These are phyloP conservation scores for Aspergillus taichungensis DNA, from an alignment of 495 filamentous ascomycete genomes.

Conservation along the genomic window DNA sequence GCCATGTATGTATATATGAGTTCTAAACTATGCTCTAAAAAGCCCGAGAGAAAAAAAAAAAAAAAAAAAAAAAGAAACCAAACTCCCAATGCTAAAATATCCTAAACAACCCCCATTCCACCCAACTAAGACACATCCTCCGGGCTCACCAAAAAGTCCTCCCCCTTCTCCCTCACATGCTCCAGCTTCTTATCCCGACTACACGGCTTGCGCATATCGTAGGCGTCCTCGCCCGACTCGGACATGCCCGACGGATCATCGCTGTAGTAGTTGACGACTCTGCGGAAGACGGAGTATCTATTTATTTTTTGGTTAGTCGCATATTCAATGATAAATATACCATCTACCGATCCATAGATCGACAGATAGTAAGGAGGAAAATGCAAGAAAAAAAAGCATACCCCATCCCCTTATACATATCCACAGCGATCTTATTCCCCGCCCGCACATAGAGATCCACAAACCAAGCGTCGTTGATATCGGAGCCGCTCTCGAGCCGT, in stretches of 20 bases:
- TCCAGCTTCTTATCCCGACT: conserved; percentile 68
- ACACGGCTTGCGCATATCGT: conserved; percentile 91
- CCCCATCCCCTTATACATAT: conserved; percentile 85
- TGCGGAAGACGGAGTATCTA: conserved; percentile 70
- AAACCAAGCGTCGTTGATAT: conserved; percentile 82
- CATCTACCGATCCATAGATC: too few relatives aligned
- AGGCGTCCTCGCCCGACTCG: conserved; percentile 70
- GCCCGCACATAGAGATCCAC: conserved; percentile 89
- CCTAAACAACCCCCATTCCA: neutral
- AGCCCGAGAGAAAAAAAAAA: neutral
- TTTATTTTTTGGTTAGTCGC: neutral
- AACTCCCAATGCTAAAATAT: conserved; percentile 11
- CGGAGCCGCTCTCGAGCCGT: conserved; percentile 69
- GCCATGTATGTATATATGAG: too few relatives aligned
- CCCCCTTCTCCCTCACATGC: conserved; percentile 75
- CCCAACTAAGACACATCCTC: conserved; percentile 56
- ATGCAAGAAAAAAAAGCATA: conserved; percentile 29
- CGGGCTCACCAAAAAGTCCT: conserved; percentile 70
- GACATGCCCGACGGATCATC: conserved; percentile 57
- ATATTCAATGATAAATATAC: too few relatives aligned
- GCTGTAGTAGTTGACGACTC: conserved; percentile 85
- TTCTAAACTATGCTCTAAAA: too few relatives aligned
- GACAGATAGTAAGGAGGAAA: too few relatives aligned
- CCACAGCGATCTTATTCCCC: conserved; percentile 77
- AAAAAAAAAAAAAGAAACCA: conserved; percentile 5